A percentile compares a stretch with the other conserved stretches of the same genome.
Evolutionary conservation across 2,329 filamentous ascomycete genomes (phyloP).

Genomic region (Colletotrichum aenigma): DNA sequence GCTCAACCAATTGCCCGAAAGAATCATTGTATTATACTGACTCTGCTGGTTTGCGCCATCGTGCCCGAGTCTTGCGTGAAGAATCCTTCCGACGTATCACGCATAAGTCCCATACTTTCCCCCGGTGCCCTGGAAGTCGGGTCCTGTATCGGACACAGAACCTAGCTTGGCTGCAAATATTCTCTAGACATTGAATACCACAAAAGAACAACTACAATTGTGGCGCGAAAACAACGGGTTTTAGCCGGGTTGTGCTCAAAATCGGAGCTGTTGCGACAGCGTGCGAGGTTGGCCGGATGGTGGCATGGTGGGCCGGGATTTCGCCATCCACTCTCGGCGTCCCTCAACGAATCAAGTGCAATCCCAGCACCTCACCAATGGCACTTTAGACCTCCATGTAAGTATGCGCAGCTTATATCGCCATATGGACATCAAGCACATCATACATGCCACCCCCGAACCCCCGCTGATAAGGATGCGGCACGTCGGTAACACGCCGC

Average conservation of each 20-base stretch:
- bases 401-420: background rate
- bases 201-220: background rate
- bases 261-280: background rate
- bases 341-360: background rate
- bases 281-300: background rate
- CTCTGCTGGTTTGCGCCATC: background rate
- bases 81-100: background rate
- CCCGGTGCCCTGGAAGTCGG: background rate
- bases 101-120: background rate
- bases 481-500: background rate
- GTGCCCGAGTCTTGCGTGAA: background rate
- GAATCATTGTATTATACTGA: background rate
- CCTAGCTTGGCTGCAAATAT: background rate
- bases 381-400: background rate
- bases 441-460: background rate
- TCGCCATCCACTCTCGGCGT: background rate
- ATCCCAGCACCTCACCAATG: background rate
- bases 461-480: background rate
- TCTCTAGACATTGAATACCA: fast-evolving
- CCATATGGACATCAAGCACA: background rate
- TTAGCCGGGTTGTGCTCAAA: background rate
- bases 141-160: slow-evolving; percentile 1
- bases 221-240: background rate
- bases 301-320: slow-evolving; percentile 12
- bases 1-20: background rate